Evolutionary conservation across 305 asterid species (phyloP).

Genomic region (Rubia peregrina): DNA sequence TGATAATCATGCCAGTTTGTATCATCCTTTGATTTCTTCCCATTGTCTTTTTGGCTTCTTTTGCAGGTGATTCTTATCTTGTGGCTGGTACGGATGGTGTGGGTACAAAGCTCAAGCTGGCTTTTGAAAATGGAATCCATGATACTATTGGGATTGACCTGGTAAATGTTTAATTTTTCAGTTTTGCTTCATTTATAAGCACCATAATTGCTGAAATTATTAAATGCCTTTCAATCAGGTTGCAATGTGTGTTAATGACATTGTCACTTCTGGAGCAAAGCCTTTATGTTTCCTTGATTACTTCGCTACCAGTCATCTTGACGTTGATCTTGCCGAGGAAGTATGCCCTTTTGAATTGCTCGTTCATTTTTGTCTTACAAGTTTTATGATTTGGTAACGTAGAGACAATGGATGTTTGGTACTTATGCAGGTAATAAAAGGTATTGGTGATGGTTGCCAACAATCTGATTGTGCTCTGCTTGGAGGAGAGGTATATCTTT

Average conservation of each 20-base stretch:
- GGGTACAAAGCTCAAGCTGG: conserved; percentile 85
- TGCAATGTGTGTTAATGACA: conserved; percentile 98
- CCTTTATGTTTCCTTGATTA: conserved; percentile 96
- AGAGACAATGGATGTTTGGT: conserved; percentile 8
- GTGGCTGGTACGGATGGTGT: conserved; percentile 99
- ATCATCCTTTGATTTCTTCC: background rate
- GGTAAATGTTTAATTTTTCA: conserved; percentile 29
- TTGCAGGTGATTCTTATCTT: conserved; percentile 79
- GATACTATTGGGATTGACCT: conserved; percentile 94
- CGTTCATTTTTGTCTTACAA: background rate
- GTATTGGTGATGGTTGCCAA: conserved; percentile 85
- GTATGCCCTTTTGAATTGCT: conserved; percentile 24
- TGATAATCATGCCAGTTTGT: background rate
- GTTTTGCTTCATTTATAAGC: conserved; percentile 5
- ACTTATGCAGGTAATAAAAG: conserved; percentile 73
- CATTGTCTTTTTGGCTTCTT: background rate
- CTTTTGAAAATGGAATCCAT: conserved; percentile 91
- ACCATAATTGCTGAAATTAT: conserved; percentile 13
- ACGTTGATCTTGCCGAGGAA: conserved; percentile 94
- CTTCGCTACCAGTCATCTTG: conserved; percentile 83
- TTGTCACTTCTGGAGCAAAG: conserved; percentile 93
- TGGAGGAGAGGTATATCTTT: conserved; percentile 77
- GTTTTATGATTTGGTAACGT: background rate
- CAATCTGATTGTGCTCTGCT: conserved; percentile 80
- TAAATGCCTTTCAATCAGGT: conserved; percentile 38